Conservation (phyloP, 305 asterid genomes). For the Nicotiana rustica region DNA sequence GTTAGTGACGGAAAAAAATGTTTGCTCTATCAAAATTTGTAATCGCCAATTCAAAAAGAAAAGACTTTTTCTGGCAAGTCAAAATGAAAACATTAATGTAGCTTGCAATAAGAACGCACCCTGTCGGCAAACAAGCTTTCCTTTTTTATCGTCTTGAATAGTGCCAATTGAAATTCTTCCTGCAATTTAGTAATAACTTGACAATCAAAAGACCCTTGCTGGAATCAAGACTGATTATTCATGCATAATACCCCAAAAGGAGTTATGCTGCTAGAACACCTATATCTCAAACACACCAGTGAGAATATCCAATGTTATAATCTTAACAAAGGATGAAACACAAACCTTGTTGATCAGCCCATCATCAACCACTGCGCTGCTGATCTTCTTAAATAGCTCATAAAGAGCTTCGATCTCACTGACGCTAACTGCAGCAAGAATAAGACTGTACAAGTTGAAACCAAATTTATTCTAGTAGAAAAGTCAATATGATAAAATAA, state of each 20-base stretch:
- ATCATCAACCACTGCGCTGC: conserved; percentile 84
- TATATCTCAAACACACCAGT: conserved; percentile 16
- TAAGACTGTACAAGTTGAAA: not conserved
- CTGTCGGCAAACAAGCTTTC: conserved; percentile 91
- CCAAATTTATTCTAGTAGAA: conserved; percentile 19
- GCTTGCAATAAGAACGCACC: conserved; percentile 49
- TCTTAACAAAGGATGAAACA: not conserved
- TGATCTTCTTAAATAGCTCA: conserved; percentile 84
- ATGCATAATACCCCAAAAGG: conserved; percentile 4
- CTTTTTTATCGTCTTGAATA: conserved; percentile 79
- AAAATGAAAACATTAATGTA: conserved; percentile 6
- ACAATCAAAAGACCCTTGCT: not conserved
- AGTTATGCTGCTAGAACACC: conserved; percentile 22
- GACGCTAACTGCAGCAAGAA: conserved; percentile 71
- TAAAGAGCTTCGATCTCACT: conserved; percentile 88
- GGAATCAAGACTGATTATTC: conserved; percentile 12
- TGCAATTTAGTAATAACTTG: conserved; percentile 43
- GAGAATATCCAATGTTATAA: conserved; percentile 5
- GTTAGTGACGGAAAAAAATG: no score
- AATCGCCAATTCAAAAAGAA: not conserved
- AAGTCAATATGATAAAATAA: conserved; percentile 16
- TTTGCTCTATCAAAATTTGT: not conserved
- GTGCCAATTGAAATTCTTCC: conserved; percentile 94
- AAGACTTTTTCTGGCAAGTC: not conserved
- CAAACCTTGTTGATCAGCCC: conserved; percentile 87